Evolutionary conservation across 495 filamentous ascomycete species (phyloP).

Genomic region (Penicillium nucicola): DNA sequence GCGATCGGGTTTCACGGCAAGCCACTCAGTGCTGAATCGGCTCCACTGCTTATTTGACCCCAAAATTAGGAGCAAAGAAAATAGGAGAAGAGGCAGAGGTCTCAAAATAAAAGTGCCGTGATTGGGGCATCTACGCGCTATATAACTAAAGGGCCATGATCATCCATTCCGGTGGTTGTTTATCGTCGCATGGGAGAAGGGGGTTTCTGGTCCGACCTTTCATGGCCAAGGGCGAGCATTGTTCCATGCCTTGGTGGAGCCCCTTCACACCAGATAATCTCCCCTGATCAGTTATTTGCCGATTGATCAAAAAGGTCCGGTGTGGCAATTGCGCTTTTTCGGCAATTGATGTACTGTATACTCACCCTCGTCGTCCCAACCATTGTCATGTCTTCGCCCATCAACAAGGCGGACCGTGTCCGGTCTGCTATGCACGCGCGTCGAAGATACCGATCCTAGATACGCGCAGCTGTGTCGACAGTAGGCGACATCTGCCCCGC

Average conservation of each 20-base stretch:
- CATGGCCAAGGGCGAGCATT: slow-evolving; percentile 3
- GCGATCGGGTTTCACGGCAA: background rate
- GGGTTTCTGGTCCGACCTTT: slow-evolving; percentile 3
- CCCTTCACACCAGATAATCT: background rate
- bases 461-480: too few species aligned
- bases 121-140: slow-evolving; percentile 11
- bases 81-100: background rate
- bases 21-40: background rate
- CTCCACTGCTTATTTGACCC: background rate
- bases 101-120: background rate
- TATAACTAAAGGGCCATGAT: slow-evolving; percentile 19
- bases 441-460: too few species aligned
- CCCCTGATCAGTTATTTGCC: too few species aligned
- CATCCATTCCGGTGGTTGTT: slow-evolving; percentile 20
- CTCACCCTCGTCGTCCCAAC: too few species aligned
- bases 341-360: too few species aligned
- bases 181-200: slow-evolving; percentile 14
- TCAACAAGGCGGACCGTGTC: too few species aligned
- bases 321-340: too few species aligned
- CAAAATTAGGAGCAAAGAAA: background rate
- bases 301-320: too few species aligned
- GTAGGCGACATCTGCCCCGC: background rate
- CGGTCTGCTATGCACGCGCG: too few species aligned
- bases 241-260: background rate
- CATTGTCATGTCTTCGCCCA: too few species aligned